Base-by-base conservation (phyloP, 2,329 filamentous ascomycete species). In the Diaporthe humulicola region DNA sequence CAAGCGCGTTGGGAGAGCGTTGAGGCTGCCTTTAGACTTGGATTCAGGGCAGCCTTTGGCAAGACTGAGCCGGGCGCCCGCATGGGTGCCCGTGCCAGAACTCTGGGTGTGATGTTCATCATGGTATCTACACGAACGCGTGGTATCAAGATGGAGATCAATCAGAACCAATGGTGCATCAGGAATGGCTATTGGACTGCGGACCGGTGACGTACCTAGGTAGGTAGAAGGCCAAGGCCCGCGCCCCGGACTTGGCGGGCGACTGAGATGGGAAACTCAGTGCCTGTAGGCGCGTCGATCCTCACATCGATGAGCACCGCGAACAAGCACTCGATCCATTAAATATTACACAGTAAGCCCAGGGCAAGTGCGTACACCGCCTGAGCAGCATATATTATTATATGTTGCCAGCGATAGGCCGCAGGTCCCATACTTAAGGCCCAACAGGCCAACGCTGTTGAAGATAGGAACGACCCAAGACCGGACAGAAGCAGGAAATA, bases 41-140 rank as follows among this genome's bases (percentile, higher is more conserved):
- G 22, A 42, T 14, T 67, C 28, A 36, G 40, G 52, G 57, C 30
- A 45, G 71, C 48, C 33, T 60, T 70, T 8, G 57, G 38, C 25
- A 61, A 22, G 48, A 33, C 33, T 12, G 36, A 9, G 57, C 64
- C n/a, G 50, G 60, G 50, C 36, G 52, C 69, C 52, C 50, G 71
- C 38, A 3, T 36, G 22, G 57, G n/a, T 33, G 45, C 45, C 40
- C 57, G 33, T 54, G 70, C 25, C 25, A 64, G 57, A 19, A 45
- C 30, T 48, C 17, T 33, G 33, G 48, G 22, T 61, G 36, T 50
- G 3, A 50, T 50, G 36, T 42, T 40, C 64, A 73, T 73, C 48
- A 52, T 66, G 42, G 30, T 19, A 15, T 60, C 12, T 60, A 22
- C 5, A 25, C 15, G 14, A 7, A 28, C 14, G 36, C 14, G 33